Evolutionary conservation across 176 grass and related monocot species (phyloP), one percentile per base, ranked within the genome.

Genomic region (Pharus latifolius): DNA sequence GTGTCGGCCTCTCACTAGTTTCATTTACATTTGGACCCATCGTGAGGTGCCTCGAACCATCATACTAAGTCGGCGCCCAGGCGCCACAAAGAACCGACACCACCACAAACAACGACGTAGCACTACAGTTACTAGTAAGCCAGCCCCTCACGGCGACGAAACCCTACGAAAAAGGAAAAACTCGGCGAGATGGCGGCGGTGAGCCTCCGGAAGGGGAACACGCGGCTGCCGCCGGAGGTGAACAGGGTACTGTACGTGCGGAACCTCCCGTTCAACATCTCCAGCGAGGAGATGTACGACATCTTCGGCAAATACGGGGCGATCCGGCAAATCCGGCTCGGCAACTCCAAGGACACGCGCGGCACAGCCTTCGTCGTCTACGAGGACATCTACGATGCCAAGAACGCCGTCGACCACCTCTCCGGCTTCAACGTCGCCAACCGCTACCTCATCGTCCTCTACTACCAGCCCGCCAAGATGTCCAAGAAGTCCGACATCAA

Each of bases 231-330:
- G 10, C 95, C 95, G 44, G 95, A 99, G 84, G 95, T 99, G 72
- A 99, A 99, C 67, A 58, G 95, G 62, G 84, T 93, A 23, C 84
- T 99, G 23, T 99, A 94, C 82, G 95, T 99, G 82, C 90, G 95
- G 40, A 99, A 99, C 57, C 95, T 99, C 14, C 95, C 95, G 10
- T 99, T 99, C 90, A 99, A 99, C 90, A 99, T 99, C 84, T 99
- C 90, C 17, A 99, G 95, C 84, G 95, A 99, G 90, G 90, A 99
- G 90, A 99, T 99, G 95, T 99, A 99, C 84, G 95, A 99, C 77
- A 99, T 99, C 82, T 99, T 99, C 64, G 95, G 95, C 43, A 99
- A 94, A 84, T 99, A 99, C 82, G 95, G 95, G 2, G 95, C 90
- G 15, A 99, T 99, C 78, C 87, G 95, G 35, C 95, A 99, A 87